Base-by-base conservation (phyloP, 345 rosid genomes). In the Ceriops zippeliana region DNA sequence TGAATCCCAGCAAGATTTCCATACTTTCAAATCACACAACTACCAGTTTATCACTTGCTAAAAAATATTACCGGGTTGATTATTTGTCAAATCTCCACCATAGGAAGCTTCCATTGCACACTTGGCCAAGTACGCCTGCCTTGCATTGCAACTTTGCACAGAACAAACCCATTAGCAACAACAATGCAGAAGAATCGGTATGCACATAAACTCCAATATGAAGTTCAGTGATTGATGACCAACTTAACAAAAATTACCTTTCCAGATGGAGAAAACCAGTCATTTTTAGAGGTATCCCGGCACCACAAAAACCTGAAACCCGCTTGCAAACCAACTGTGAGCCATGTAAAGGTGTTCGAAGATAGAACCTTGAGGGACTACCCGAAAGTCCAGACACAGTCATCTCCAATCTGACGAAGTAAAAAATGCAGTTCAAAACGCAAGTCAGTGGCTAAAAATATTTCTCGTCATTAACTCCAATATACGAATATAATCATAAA, bases 21-120 rank as follows among this genome's bases (percentile, higher is more conserved):
- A 74, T 22, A 31, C 2, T 15, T 42, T 11, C 8, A 17, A 32
- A 71, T 46, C 22, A 61, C 6, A n/a, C 26, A 65, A 30, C 27
- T 57, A 21, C 53, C 46, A 63, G 68, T 37, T 61, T 49, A 60
- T 24, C 30, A 59, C 24, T 26, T 69, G 68, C 1, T 17, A 24
- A n/a, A 59, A 59, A 34, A 62, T 28, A 28, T 47, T 83, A 87
- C 92, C 92, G 69, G 80, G 30, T 70, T 88, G 75, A 65, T 82
- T 83, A 65, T 84, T 79, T 15, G 86, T 75, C 73, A 75, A 70
- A 72, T 89, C 95, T 65, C 69, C 68, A 26, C 91, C 89, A 74
- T 67, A 86, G 49, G 97, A 89, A 83, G 98, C 90, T 80, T 79
- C 87, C 91, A 82, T 88, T 42, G 93, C 88, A 78, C 85, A 83